These are phyloP conservation scores for Peronospora belbahrii DNA, from an alignment of 352 stramenopile species.

Conservation along the genomic window DNA sequence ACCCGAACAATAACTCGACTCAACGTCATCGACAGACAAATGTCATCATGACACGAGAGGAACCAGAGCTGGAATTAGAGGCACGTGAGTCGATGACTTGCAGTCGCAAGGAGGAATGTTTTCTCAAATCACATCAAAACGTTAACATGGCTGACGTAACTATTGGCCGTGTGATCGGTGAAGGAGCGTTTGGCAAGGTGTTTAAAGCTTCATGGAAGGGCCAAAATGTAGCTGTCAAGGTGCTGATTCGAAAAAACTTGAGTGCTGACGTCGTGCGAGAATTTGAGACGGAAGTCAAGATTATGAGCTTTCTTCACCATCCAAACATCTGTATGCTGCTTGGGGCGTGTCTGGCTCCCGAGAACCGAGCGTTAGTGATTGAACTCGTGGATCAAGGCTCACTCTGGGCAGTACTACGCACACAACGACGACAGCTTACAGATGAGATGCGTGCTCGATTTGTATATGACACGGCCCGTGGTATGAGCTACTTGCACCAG, in stretches of 20 bases:
- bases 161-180: conserved; percentile 52
- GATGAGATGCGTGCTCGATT: conserved; percentile 47
- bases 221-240: conserved; percentile 57
- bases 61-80: conserved; percentile 16
- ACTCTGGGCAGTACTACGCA: conserved; percentile 88
- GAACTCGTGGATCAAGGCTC: conserved; percentile 90
- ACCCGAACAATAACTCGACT: conserved; percentile 21
- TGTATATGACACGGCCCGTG: conserved; percentile 64
- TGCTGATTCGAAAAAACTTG: conserved; percentile 68
- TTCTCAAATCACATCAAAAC: conserved; percentile 35
- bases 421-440: conserved; percentile 33
- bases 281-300: conserved; percentile 78
- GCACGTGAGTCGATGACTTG: conserved; percentile 1
- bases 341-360: conserved; percentile 89
- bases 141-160: conserved; percentile 58
- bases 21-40: conserved; percentile 23
- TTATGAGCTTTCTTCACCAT: conserved; percentile 89
- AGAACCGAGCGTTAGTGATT: conserved; percentile 92
- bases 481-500: conserved; percentile 86
- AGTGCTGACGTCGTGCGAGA: conserved; percentile 57
- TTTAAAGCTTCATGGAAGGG: conserved; percentile 56
- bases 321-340: conserved; percentile 96
- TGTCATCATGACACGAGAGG: conserved; percentile 21
- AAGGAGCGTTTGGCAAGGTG: conserved; percentile 77
- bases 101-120: conserved; percentile 14